Conservation (phyloP, 164 flowering plant genomes). For the Pachysandra terminalis region DNA sequence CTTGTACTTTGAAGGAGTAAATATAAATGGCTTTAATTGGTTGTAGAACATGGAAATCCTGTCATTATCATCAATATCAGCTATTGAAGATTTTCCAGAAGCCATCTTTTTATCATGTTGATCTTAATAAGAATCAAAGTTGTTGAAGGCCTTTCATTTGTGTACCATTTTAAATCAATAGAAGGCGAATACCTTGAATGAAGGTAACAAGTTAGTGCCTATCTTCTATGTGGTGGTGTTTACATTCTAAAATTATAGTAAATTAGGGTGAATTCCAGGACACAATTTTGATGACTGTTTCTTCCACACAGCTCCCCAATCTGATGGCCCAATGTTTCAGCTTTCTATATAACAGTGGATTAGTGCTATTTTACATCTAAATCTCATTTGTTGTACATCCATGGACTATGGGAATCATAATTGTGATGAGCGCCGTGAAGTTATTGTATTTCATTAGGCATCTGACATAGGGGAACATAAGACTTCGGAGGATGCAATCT, state of each 20-base stretch:
- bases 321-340: too few relatives aligned
- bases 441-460: neutral
- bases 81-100: too few relatives aligned
- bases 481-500: slow-evolving; percentile 28
- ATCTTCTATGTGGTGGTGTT: neutral
- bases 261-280: neutral
- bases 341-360: neutral
- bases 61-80: neutral
- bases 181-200: neutral
- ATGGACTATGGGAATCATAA: neutral
- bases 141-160: neutral
- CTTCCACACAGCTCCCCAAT: too few relatives aligned
- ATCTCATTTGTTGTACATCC: neutral
- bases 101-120: too few relatives aligned
- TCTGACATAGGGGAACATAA: neutral
- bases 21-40: neutral
- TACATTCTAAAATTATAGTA: neutral
- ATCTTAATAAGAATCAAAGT: neutral
- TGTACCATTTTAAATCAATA: neutral
- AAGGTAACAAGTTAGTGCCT: neutral
- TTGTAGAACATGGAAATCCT: neutral
- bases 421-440: neutral
- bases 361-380: neutral
- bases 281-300: too few relatives aligned
- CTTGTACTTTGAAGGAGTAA: neutral